phyloP scores from a whole-genome alignment of 2,329 filamentous ascomycete species.

The Phaeosphaeriaceae sp. region DNA sequence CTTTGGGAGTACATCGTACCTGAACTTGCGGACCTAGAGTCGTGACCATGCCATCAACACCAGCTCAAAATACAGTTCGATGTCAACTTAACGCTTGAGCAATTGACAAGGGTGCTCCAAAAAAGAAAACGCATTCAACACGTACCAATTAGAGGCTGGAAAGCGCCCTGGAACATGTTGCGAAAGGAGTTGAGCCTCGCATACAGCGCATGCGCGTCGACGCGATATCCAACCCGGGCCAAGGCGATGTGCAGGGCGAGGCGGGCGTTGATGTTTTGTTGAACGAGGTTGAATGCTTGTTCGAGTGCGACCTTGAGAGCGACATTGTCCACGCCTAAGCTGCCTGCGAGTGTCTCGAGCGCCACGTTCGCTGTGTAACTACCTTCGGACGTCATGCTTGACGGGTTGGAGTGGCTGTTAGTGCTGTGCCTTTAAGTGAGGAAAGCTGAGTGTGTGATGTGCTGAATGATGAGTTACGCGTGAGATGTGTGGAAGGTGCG shows the following conservation, averaged over 20 bases:
- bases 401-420: neutral
- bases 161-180: neutral
- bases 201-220: neutral
- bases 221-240: neutral
- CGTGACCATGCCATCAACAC: neutral
- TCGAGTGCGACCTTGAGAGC: constrained; percentile 3
- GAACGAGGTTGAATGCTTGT: constrained; percentile 1
- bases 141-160: neutral
- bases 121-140: neutral
- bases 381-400: neutral
- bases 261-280: neutral
- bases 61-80: neutral
- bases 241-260: neutral
- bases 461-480: neutral
- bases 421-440: neutral
- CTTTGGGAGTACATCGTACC: neutral
- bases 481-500: neutral
- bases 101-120: neutral
- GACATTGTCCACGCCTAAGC: neutral
- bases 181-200: neutral
- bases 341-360: constrained; percentile 1
- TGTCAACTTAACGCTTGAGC: too few species aligned
- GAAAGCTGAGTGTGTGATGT: neutral
- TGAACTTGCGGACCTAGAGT: neutral
- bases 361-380: neutral